Conservation (phyloP, 1,284 basidiomycete genomes). For the Irpex rosettiformis region DNA sequence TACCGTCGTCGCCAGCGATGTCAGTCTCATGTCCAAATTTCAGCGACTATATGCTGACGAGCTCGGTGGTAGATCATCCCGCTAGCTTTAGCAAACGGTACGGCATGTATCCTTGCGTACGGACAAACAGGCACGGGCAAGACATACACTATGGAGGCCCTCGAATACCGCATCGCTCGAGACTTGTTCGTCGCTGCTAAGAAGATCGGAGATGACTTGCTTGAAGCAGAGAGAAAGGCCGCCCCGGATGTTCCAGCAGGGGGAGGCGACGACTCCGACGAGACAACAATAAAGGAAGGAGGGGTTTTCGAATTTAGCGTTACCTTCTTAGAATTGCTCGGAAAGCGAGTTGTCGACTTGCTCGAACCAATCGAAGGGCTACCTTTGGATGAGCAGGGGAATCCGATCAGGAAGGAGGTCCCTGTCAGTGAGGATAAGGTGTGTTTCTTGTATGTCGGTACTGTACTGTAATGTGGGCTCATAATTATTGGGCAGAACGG, state of each 20-base stretch:
- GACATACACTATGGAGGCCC: slow-evolving; percentile 32
- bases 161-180: slow-evolving; percentile 30
- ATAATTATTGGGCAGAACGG: slow-evolving; percentile 20
- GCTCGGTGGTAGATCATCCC: slow-evolving; percentile 24
- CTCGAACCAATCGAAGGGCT: slow-evolving; percentile 14
- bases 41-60: background rate
- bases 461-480: background rate
- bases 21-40: slow-evolving; percentile 16
- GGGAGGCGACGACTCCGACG: slow-evolving; percentile 6
- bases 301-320: slow-evolving; percentile 29
- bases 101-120: slow-evolving; percentile 33
- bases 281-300: background rate
- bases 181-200: slow-evolving; percentile 28
- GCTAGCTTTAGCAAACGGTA: slow-evolving; percentile 30
- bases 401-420: slow-evolving; percentile 25
- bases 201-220: slow-evolving; percentile 19
- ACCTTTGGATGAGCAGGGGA: slow-evolving; percentile 22
- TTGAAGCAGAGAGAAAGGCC: slow-evolving; percentile 12
- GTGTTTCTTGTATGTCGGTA: background rate
- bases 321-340: slow-evolving; percentile 30
- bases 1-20: slow-evolving; percentile 29
- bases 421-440: slow-evolving; percentile 31
- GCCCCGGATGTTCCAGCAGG: background rate
- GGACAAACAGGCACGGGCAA: slow-evolving; percentile 33
- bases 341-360: slow-evolving; percentile 26